Conservation (phyloP, 129 eudicot genomes). For the Arctium lappa region DNA sequence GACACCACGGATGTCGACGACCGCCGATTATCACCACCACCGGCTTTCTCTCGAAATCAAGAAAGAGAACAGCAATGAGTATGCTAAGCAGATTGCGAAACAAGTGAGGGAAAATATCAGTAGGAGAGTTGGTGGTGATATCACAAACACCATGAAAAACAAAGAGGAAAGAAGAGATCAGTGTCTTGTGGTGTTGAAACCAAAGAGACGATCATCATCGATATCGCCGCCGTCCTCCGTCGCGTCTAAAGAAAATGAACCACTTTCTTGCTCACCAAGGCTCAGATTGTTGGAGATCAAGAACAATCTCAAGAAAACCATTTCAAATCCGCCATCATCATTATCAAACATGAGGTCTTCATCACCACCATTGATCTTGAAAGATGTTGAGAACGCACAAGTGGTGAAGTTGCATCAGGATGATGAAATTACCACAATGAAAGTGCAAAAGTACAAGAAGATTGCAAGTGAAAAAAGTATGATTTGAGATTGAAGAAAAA, state of each 20-base stretch:
- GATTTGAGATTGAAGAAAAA: slow-evolving; percentile 30
- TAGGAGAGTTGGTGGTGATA: slow-evolving; percentile 68
- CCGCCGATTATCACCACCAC: slow-evolving; percentile 42
- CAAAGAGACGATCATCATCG: slow-evolving; percentile 32
- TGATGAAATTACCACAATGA: neutral
- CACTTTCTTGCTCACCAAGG: slow-evolving; percentile 43
- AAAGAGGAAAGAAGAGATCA: slow-evolving; percentile 53
- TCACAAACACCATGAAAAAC: slow-evolving; percentile 54
- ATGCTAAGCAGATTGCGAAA: slow-evolving; percentile 60
- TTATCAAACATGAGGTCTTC: neutral
- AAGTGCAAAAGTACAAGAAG: slow-evolving; percentile 30
- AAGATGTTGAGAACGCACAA: slow-evolving; percentile 15
- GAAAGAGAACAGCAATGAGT: slow-evolving; percentile 58
- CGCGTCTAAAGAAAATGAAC: slow-evolving; percentile 36
- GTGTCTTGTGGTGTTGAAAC: slow-evolving; percentile 50
- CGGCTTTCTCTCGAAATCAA: slow-evolving; percentile 68
- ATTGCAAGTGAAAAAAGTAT: slow-evolving; percentile 30
- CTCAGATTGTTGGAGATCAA: slow-evolving; percentile 33
- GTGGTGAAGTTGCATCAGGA: neutral
- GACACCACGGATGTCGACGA: slow-evolving; percentile 60
- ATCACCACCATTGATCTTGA: neutral
- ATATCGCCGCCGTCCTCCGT: neutral
- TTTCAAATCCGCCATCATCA: slow-evolving; percentile 17
- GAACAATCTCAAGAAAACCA: slow-evolving; percentile 30
- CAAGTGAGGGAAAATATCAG: slow-evolving; percentile 64